phyloP scores from a whole-genome alignment of 371 early-diverging fungal species.

The Mucor sp. region DNA sequence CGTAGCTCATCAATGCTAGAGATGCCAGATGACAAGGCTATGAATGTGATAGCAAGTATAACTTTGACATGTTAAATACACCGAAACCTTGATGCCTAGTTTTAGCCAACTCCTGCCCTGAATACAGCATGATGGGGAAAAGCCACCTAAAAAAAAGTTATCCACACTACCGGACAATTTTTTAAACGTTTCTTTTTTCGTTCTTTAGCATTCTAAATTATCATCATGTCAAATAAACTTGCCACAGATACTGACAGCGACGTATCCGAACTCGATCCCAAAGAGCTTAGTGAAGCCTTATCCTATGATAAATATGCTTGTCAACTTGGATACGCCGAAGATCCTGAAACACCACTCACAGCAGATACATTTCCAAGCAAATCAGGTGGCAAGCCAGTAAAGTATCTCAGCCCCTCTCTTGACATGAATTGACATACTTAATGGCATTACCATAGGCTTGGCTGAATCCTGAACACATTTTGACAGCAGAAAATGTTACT shows the following conservation, averaged over 20 bases:
- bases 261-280: slow-evolving; percentile 37
- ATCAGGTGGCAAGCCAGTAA: slow-evolving; percentile 87
- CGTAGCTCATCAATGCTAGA: no score
- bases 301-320: slow-evolving; percentile 39
- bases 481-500: slow-evolving; percentile 58
- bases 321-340: slow-evolving; percentile 81
- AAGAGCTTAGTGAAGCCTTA: slow-evolving; percentile 32
- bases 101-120: neutral
- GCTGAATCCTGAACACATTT: slow-evolving; percentile 78
- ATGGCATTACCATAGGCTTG: slow-evolving; percentile 59
- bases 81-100: no score
- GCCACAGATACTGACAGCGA: slow-evolving; percentile 33
- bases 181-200: neutral
- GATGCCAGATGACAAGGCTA: no score
- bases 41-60: no score
- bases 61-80: no score
- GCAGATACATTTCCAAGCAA: slow-evolving; percentile 80
- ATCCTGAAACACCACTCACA: slow-evolving; percentile 61
- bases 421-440: neutral
- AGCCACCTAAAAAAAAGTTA: neutral
- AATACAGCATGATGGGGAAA: neutral
- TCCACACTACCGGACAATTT: neutral
- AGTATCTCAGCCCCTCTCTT: slow-evolving; percentile 6
- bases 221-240: slow-evolving; percentile 18
- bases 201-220: neutral